Evolutionary conservation across 1,284 basidiomycete genomes (phyloP).

Genomic region (Ceratobasidium sp.): DNA sequence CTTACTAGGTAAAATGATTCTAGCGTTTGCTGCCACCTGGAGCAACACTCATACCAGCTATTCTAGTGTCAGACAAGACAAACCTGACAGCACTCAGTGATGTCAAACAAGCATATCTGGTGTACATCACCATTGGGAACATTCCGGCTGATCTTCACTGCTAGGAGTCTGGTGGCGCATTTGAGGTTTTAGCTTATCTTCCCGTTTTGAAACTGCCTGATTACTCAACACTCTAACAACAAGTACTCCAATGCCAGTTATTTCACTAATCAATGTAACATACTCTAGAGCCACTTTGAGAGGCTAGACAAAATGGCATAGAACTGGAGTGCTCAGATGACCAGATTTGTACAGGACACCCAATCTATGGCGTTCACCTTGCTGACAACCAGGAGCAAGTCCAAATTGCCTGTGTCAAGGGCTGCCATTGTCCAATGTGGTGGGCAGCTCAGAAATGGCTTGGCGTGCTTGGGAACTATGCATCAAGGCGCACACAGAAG

Average conservation of each 20-base stretch:
- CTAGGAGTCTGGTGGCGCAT: not conserved
- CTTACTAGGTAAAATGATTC: no score
- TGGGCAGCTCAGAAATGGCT: no score
- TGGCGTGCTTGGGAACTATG: no score
- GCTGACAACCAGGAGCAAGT: not conserved
- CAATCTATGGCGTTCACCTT: not conserved
- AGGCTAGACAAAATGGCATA: constrained; percentile 3
- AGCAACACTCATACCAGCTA: constrained; percentile 42
- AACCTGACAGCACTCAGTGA: constrained; percentile 42
- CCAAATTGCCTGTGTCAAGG: constrained; percentile 1
- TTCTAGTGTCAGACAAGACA: constrained; percentile 46
- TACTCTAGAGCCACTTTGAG: not conserved
- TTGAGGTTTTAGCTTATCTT: constrained; percentile 3
- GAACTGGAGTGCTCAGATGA: constrained; percentile 10
- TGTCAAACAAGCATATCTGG: constrained; percentile 41
- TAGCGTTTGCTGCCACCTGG: constrained; percentile 1
- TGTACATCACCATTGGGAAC: constrained; percentile 49
- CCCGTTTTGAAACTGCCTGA: not conserved
- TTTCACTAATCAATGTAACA: constrained; percentile 23
- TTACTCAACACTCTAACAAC: not conserved
- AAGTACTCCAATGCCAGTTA: not conserved
- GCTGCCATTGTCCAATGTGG: not conserved
- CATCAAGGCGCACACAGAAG: no score
- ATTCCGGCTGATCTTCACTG: not conserved
- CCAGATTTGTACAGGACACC: not conserved